Conservation (phyloP, 2,329 filamentous ascomycete species). For the Paraphaeosphaeria minitans region DNA sequence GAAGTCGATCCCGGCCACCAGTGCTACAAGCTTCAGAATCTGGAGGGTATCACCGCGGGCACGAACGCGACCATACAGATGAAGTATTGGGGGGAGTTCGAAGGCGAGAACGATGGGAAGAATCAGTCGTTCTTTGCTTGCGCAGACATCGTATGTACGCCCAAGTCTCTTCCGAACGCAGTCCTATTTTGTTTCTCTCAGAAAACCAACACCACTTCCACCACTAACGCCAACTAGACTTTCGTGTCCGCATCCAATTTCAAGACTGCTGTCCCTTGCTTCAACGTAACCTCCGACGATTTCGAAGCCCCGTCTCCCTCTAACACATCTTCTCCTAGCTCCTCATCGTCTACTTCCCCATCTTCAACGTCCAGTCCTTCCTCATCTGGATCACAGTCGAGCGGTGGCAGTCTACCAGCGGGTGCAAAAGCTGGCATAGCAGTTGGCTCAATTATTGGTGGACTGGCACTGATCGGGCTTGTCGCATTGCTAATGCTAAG, state of each 20-base stretch:
- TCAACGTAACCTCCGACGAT: constrained; percentile 52
- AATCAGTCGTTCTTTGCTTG: constrained; percentile 55
- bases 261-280: constrained; percentile 51
- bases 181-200: background rate
- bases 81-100: constrained; percentile 51
- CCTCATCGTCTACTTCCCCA: constrained; percentile 30
- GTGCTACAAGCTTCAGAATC: constrained; percentile 49
- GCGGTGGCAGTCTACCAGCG: constrained; percentile 38
- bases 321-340: constrained; percentile 15
- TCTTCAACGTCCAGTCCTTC: constrained; percentile 20
- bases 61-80: constrained; percentile 55
- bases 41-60: constrained; percentile 43
- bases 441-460: constrained; percentile 37
- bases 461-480: constrained; percentile 24
- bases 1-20: constrained; percentile 52
- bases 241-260: constrained; percentile 50
- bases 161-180: background rate
- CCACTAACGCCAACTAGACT: constrained; percentile 22
- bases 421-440: constrained; percentile 54
- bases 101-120: constrained; percentile 45
- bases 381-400: background rate
- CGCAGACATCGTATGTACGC: constrained; percentile 47
- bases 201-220: no score
- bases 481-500: constrained; percentile 31
- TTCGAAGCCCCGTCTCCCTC: constrained; percentile 37